Conservation (phyloP, 768 basidiomycete genomes). For the Mycena galopus region DNA sequence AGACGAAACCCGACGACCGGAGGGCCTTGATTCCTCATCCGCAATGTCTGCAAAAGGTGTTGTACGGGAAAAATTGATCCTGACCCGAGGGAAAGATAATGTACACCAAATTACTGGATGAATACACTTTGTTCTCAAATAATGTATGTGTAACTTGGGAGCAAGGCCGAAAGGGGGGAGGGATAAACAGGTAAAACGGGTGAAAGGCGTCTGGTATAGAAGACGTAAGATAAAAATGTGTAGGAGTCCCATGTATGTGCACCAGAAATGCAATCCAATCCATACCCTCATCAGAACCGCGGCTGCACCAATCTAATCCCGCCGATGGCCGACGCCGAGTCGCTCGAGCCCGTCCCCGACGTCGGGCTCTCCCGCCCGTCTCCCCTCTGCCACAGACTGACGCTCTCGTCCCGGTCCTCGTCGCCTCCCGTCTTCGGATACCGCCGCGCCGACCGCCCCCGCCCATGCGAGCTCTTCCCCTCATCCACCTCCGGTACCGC, state of each 20-base stretch:
- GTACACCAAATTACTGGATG: not conserved
- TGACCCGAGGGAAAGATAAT: not conserved
- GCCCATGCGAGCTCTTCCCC: conserved; percentile 36
- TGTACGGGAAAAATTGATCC: conserved; percentile 18
- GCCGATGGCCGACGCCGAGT: conserved; percentile 31
- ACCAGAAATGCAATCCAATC: not conserved
- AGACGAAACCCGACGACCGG: not conserved
- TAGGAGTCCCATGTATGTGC: not conserved
- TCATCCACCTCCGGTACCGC: conserved; percentile 27
- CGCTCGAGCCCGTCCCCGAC: conserved; percentile 13
- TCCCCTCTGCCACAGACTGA: conserved; percentile 64
- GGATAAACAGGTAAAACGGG: not conserved
- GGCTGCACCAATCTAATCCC: conserved; percentile 59
- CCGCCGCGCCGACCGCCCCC: conserved; percentile 55
- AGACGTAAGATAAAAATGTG: conserved; percentile 8
- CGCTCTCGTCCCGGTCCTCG: conserved; percentile 74
- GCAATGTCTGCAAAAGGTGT: not conserved
- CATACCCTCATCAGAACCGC: conserved; percentile 31
- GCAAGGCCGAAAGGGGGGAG: not conserved
- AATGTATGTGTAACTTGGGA: not conserved
- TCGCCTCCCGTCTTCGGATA: conserved; percentile 64
- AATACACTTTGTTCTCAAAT: conserved; percentile 1
- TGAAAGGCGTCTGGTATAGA: too few species aligned
- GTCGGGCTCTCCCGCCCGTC: conserved; percentile 42
- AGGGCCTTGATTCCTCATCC: too few species aligned